phyloP scores from a whole-genome alignment of 2,329 filamentous ascomycete species.

The Davidsoniella neocaledoniae region DNA sequence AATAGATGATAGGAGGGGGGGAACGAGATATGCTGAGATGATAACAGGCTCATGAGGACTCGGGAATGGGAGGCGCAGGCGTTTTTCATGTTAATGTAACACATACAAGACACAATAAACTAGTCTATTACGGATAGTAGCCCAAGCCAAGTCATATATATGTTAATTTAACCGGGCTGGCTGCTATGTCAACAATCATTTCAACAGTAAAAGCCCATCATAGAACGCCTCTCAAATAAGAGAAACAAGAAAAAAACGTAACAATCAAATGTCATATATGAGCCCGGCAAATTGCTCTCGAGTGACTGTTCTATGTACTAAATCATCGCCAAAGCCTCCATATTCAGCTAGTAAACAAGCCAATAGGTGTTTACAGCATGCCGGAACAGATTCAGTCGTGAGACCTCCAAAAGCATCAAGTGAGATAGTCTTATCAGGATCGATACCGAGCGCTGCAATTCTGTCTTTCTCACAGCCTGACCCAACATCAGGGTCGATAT shows the following conservation, averaged over 20 bases:
- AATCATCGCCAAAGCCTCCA: constrained; percentile 27
- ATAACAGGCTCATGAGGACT: constrained; percentile 3
- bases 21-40: neutral
- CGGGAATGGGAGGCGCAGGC: constrained; percentile 5
- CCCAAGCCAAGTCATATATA: neutral
- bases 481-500: neutral
- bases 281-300: constrained; percentile 59
- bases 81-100: constrained; percentile 8
- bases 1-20: constrained; percentile 16
- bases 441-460: constrained; percentile 15
- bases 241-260: no score
- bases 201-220: neutral
- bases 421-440: no score
- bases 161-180: no score
- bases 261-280: constrained; percentile 27
- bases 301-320: constrained; percentile 36
- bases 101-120: constrained; percentile 3
- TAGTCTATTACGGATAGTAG: neutral
- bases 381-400: constrained; percentile 23
- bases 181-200: no score
- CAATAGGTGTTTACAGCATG: constrained; percentile 76
- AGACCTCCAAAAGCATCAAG: constrained; percentile 31
- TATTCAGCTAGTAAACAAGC: constrained; percentile 61
- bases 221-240: no score
- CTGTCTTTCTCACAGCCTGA: neutral